These are phyloP conservation scores for Camelina laxa DNA, from an alignment of 345 rosid species.

Conservation along the genomic window DNA sequence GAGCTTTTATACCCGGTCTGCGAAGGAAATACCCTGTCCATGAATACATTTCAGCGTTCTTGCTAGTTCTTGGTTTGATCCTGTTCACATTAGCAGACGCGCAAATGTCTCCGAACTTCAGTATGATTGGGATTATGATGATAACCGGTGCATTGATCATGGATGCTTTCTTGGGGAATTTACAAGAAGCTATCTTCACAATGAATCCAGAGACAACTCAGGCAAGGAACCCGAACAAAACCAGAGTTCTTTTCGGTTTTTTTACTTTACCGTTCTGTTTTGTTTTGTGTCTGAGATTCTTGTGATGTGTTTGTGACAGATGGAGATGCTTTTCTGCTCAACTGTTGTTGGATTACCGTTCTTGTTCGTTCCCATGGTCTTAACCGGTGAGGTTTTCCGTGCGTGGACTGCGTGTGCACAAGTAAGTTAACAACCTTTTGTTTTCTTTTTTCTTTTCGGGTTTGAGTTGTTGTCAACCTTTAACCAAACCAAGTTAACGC, in stretches of 20 bases:
- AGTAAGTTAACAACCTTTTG: conserved; percentile 50
- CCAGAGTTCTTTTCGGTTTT: neutral
- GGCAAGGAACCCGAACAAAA: conserved; percentile 39
- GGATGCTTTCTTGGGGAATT: conserved; percentile 91
- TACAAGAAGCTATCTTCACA: conserved; percentile 95
- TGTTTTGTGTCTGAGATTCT: neutral
- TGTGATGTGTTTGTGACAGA: conserved; percentile 49
- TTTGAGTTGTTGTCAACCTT: neutral
- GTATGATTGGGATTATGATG: conserved; percentile 83
- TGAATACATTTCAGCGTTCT: conserved; percentile 81
- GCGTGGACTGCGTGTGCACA: conserved; percentile 96
- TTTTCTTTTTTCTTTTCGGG: neutral
- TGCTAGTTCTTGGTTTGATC: conserved; percentile 84
- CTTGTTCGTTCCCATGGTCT: conserved; percentile 88
- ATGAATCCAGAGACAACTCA: conserved; percentile 92
- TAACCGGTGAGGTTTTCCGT: conserved; percentile 90
- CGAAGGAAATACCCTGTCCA: conserved; percentile 83
- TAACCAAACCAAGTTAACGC: neutral
- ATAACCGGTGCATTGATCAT: conserved; percentile 82
- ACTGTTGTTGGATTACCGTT: conserved; percentile 92
- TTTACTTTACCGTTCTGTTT: neutral
- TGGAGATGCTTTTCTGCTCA: conserved; percentile 96
- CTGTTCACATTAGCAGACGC: conserved; percentile 96
- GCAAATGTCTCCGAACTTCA: conserved; percentile 87
- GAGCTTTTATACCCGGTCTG: conserved; percentile 91